Conservation (phyloP, 495 filamentous ascomycete genomes). For the Coniosporium apollinis region DNA sequence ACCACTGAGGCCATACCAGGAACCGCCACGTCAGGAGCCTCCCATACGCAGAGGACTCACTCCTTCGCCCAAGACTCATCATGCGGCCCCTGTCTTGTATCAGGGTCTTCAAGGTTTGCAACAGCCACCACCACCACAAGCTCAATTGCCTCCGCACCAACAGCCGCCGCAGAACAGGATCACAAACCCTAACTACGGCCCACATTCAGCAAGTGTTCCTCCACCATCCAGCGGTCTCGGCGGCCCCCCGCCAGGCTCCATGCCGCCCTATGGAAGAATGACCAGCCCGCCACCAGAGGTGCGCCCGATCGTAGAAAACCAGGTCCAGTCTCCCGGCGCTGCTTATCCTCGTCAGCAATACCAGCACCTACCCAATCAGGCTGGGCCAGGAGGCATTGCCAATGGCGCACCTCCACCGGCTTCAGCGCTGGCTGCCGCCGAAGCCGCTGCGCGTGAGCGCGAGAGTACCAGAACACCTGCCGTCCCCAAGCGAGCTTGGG, state of each 20-base stretch:
- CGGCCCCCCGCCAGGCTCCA: slow-evolving; percentile 30
- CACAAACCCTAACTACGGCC: slow-evolving; percentile 50
- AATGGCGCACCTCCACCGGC: slow-evolving; percentile 58
- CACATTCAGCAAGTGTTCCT: slow-evolving; percentile 30
- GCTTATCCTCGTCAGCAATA: slow-evolving; percentile 65
- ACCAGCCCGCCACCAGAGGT: slow-evolving; percentile 72
- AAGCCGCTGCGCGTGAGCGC: slow-evolving; percentile 63
- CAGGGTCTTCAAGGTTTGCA: slow-evolving; percentile 37
- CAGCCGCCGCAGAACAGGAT: slow-evolving; percentile 34
- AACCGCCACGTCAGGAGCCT: slow-evolving; percentile 43
- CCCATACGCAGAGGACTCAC: slow-evolving; percentile 31
- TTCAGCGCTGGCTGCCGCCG: slow-evolving; percentile 54
- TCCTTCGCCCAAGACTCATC: slow-evolving; percentile 45
- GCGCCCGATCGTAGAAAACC: slow-evolving; percentile 69
- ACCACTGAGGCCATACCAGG: slow-evolving; percentile 53
- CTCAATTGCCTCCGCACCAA: slow-evolving; percentile 17
- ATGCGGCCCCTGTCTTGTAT: slow-evolving; percentile 43
- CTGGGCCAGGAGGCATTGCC: slow-evolving; percentile 52
- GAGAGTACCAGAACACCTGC: slow-evolving; percentile 63
- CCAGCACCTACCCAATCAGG: slow-evolving; percentile 51
- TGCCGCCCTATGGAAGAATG: slow-evolving; percentile 42
- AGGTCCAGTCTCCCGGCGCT: slow-evolving; percentile 67
- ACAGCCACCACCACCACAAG: slow-evolving; percentile 34
- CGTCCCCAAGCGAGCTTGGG: slow-evolving; percentile 87
- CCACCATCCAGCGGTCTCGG: slow-evolving; percentile 2